Conservation (phyloP, 2,329 filamentous ascomycete species). For the Aspergillus bombycis region DNA sequence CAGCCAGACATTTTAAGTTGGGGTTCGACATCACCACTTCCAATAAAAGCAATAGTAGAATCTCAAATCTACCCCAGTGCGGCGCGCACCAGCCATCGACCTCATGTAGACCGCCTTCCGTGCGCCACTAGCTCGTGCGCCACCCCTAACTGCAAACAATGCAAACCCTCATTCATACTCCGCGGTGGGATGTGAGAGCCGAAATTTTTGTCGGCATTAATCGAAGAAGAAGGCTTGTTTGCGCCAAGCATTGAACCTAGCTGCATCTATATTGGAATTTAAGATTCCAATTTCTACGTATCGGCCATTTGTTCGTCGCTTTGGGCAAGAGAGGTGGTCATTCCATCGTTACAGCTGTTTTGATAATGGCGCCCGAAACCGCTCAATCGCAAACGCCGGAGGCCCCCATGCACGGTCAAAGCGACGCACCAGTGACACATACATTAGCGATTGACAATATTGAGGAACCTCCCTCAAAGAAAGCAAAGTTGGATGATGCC, state of each 20-base stretch:
- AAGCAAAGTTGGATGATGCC: slow-evolving; percentile 57
- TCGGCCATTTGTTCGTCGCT: background rate
- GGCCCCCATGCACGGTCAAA: slow-evolving; percentile 25
- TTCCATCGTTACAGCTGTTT: background rate
- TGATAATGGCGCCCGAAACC: slow-evolving; percentile 18
- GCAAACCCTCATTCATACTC: slow-evolving; percentile 17
- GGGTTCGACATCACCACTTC: slow-evolving; percentile 2
- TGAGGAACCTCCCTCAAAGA: slow-evolving; percentile 59
- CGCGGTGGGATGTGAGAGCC: slow-evolving; percentile 6
- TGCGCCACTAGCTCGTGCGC: slow-evolving; percentile 6
- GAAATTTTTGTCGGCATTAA: slow-evolving; percentile 16
- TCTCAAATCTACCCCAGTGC: background rate
- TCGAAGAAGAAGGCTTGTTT: background rate
- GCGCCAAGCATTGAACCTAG: background rate
- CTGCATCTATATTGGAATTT: background rate
- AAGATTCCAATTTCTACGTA: background rate
- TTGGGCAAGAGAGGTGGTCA: background rate
- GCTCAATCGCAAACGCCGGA: slow-evolving; percentile 12
- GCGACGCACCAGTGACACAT: slow-evolving; percentile 26
- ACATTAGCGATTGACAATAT: slow-evolving; percentile 31
- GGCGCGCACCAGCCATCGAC: background rate
- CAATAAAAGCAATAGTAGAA: background rate
- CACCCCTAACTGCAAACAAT: slow-evolving; percentile 8
- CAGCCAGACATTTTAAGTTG: slow-evolving; percentile 4
- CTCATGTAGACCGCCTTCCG: background rate